These are phyloP conservation scores for Hericium alpestre DNA, from an alignment of 768 basidiomycete genomes.

Conservation along the genomic window DNA sequence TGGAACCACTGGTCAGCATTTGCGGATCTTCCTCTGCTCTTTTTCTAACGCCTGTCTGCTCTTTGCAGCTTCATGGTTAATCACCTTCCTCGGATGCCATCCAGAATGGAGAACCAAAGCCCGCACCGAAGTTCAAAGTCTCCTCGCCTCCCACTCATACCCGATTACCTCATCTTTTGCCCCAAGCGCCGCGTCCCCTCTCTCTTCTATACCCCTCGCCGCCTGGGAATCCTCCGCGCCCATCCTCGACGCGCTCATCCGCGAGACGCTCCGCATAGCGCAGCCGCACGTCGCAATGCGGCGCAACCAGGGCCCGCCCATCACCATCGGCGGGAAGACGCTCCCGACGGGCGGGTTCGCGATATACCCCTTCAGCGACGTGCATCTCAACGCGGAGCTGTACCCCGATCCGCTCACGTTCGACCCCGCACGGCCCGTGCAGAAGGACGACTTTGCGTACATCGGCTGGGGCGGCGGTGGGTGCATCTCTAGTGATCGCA, in stretches of 20 bases:
- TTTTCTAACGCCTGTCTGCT: too few species aligned
- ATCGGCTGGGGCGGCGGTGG: conserved; percentile 76
- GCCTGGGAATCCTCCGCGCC: conserved; percentile 65
- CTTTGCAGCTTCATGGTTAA: conserved; percentile 71
- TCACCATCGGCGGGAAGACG: conserved; percentile 56
- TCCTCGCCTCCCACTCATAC: conserved; percentile 24
- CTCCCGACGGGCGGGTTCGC: conserved; percentile 69
- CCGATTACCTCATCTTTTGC: conserved; percentile 2
- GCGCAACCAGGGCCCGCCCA: conserved; percentile 63
- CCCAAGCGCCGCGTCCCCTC: conserved; percentile 31
- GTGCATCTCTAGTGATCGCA: conserved; percentile 17
- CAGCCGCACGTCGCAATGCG: conserved; percentile 78
- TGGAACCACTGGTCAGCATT: conserved; percentile 48
- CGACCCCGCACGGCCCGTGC: conserved; percentile 42
- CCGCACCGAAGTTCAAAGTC: conserved; percentile 44
- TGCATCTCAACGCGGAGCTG: conserved; percentile 61
- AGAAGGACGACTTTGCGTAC: conserved; percentile 47
- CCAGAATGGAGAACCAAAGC: conserved; percentile 55
- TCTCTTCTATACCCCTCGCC: conserved; percentile 53
- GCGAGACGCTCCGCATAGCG: conserved; percentile 68
- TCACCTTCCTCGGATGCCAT: conserved; percentile 62
- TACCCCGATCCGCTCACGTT: conserved; percentile 75
- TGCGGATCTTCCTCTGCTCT: neutral
- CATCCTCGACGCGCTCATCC: conserved; percentile 60
- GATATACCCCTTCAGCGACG: conserved; percentile 71